Evolutionary conservation across 2,329 filamentous ascomycete genomes (phyloP), one percentile per base, ranked within the genome.

Genomic region (Thielaviopsis euricoi): DNA sequence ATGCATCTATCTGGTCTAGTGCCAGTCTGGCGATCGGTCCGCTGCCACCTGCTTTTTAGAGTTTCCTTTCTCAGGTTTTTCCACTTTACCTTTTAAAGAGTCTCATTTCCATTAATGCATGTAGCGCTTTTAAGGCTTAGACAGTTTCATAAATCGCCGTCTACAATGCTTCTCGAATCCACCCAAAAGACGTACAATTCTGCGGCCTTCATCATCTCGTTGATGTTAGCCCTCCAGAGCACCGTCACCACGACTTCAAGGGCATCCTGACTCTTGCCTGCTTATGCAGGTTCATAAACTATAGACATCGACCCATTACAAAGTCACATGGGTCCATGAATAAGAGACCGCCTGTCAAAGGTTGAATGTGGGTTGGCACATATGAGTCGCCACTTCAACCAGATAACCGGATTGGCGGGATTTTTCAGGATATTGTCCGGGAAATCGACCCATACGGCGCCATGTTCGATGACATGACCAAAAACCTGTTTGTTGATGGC

Each of bases 361-460:
- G 89, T 3, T 80, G 79, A 51, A 81, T 93, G 62, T 96, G 90
- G 90, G 76, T 95, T 23, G 84, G 83, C 64, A 85, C 81, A 57
- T 83, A 86, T 49, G 79, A 77, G 0, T 72, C 88, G 17, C 78
- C 81, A 0, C 71, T 72, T 2, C 85, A 83, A 0, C 73, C 79
- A 59, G 79, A 73, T 67, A 76, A 66, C 64, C 78, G 74, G 49
- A 66, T 83, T 15, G 71, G 78, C n/a, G 75, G 84, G 50, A 73
- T 76, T 1, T 65, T 89, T 25, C 71, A 81, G 62, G 70, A 71
- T 29, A 78, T 77, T 3, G 79, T 89, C 51, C 72, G 80, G 23
- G 73, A 72, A 1, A 67, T 86, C 15, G 53, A 50, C 6, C 15
- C 53, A 2, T 10, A 48, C 17, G 22, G n/a, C 1, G 6, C 10